Percentiles rank a stretch among this genome's conserved stretches.
These are phyloP conservation scores for Shiraia bambusicola DNA, from an alignment of 2,329 filamentous ascomycete genomes.

Conservation along the genomic window DNA sequence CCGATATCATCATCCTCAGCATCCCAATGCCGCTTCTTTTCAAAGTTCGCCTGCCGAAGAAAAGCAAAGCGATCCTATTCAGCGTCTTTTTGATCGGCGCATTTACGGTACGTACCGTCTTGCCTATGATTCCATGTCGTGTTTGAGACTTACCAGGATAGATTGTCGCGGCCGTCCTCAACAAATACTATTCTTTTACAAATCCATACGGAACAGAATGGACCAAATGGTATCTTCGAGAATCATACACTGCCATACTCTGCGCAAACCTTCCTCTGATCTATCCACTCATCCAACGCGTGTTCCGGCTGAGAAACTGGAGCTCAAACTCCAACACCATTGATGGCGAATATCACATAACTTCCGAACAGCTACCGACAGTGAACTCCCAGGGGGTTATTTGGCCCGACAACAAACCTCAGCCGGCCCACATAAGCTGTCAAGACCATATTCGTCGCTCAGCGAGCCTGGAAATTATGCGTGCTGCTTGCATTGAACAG, in stretches of 20 bases:
- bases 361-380: background rate
- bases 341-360: slow-evolving; percentile 1
- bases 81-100: slow-evolving; percentile 58
- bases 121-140: background rate
- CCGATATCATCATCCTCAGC: slow-evolving; percentile 49
- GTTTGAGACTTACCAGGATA: slow-evolving; percentile 5
- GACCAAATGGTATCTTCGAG: slow-evolving; percentile 61
- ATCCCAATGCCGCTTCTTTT: slow-evolving; percentile 52
- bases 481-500: slow-evolving; percentile 1
- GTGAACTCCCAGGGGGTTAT: slow-evolving; percentile 3
- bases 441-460: slow-evolving; percentile 17
- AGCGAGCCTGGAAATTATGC: slow-evolving; percentile 21
- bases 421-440: slow-evolving; percentile 14
- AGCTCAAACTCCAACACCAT: slow-evolving; percentile 23
- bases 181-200: slow-evolving; percentile 63
- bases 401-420: slow-evolving; percentile 16
- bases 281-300: slow-evolving; percentile 57
- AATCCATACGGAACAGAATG: slow-evolving; percentile 59
- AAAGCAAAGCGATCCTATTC: slow-evolving; percentile 57
- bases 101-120: slow-evolving; percentile 33
- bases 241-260: slow-evolving; percentile 60
- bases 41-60: slow-evolving; percentile 45
- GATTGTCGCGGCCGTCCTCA: slow-evolving; percentile 60
- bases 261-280: slow-evolving; percentile 63
- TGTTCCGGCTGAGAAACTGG: slow-evolving; percentile 45